Conservation (phyloP, 2,329 filamentous ascomycete genomes). For the Neofusicoccum sp. region DNA sequence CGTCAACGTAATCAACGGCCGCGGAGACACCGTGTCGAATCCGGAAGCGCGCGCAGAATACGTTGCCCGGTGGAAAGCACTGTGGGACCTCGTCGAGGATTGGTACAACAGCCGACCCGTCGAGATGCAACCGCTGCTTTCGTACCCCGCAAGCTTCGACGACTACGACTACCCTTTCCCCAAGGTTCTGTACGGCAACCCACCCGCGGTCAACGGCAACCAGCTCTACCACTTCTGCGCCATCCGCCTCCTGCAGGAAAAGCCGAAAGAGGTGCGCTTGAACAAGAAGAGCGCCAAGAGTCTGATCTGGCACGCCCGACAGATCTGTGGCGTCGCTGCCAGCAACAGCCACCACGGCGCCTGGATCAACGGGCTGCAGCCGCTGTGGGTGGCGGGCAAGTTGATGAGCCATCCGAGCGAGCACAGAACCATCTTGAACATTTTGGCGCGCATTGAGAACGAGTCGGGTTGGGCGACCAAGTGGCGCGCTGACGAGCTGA, state of each 20-base stretch:
- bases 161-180: constrained; percentile 23
- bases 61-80: constrained; percentile 33
- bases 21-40: constrained; percentile 30
- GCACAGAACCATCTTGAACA: constrained; percentile 51
- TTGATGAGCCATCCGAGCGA: constrained; percentile 49
- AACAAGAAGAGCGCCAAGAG: constrained; percentile 29
- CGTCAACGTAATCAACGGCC: constrained; percentile 29
- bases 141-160: constrained; percentile 14
- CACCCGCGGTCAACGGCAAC: constrained; percentile 26
- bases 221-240: constrained; percentile 27
- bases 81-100: constrained; percentile 37
- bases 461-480: constrained; percentile 58
- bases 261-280: constrained; percentile 31
- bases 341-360: constrained; percentile 49
- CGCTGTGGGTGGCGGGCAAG: constrained; percentile 53
- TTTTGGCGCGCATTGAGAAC: constrained; percentile 53
- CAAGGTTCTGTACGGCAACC: constrained; percentile 25
- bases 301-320: constrained; percentile 51
- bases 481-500: constrained; percentile 57
- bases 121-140: constrained; percentile 25
- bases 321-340: constrained; percentile 50
- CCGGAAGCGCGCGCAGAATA: constrained; percentile 25
- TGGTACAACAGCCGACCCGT: constrained; percentile 37
- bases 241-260: constrained; percentile 27
- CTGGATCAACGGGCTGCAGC: constrained; percentile 43